phyloP scores from a whole-genome alignment of 1,284 basidiomycete genomes.

The Singerocomus rubriflavus region DNA sequence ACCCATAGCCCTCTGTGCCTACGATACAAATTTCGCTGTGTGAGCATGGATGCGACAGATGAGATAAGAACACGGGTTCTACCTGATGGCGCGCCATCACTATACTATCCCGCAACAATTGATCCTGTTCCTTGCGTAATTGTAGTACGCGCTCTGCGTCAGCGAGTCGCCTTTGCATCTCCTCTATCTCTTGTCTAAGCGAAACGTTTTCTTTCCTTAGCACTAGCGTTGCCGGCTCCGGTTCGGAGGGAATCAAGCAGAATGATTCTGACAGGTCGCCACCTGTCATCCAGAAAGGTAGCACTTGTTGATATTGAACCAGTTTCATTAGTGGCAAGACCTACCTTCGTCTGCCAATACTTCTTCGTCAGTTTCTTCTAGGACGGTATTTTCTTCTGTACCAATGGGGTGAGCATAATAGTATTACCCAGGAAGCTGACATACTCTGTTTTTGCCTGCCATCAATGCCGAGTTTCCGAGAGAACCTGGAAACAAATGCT shows the following conservation, averaged over 20 bases:
- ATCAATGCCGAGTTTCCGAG: slow-evolving; percentile 36
- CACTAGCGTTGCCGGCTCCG: slow-evolving; percentile 45
- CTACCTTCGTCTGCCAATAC: slow-evolving; percentile 42
- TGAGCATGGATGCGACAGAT: background rate
- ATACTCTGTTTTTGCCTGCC: slow-evolving; percentile 22
- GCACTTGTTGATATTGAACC: background rate
- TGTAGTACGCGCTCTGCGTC: slow-evolving; percentile 60
- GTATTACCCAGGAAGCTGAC: background rate
- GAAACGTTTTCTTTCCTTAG: slow-evolving; percentile 63
- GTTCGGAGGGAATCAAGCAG: slow-evolving; percentile 62
- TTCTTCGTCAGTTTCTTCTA: slow-evolving; percentile 35
- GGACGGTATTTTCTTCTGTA: slow-evolving; percentile 19
- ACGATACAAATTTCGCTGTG: slow-evolving; percentile 1
- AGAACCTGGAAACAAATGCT: slow-evolving; percentile 48
- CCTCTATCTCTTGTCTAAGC: slow-evolving; percentile 58
- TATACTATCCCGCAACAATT: slow-evolving; percentile 73
- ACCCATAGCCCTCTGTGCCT: slow-evolving; percentile 77
- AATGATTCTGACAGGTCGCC: slow-evolving; percentile 77
- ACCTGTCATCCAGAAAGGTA: slow-evolving; percentile 30
- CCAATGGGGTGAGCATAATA: slow-evolving; percentile 13
- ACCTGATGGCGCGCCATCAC: slow-evolving; percentile 77
- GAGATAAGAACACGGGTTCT: background rate
- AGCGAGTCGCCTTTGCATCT: slow-evolving; percentile 53
- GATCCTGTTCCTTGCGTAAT: slow-evolving; percentile 71
- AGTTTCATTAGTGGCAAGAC: slow-evolving; percentile 1